A percentile compares a stretch with the other conserved stretches of the same genome.
Evolutionary conservation across 306 rosid genomes (phyloP).

Genomic region (Prunus kanzakura): DNA sequence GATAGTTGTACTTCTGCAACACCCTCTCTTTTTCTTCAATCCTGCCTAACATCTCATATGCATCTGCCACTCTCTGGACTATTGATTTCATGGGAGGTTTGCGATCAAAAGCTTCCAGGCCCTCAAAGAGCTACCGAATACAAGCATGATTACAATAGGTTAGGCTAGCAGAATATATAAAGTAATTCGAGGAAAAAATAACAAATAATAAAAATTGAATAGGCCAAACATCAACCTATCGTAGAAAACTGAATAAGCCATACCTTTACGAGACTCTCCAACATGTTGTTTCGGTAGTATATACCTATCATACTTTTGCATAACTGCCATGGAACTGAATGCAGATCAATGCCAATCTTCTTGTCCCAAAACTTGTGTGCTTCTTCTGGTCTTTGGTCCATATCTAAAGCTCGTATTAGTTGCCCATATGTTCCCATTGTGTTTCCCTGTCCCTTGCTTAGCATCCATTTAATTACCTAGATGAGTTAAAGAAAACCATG

Average conservation of each 20-base stretch:
- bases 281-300: conserved; percentile 75
- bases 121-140: conserved; percentile 70
- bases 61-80: conserved; percentile 73
- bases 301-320: conserved; percentile 79
- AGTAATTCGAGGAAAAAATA: not conserved
- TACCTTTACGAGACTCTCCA: conserved; percentile 64
- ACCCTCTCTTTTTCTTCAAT: conserved; percentile 63
- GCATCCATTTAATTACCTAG: conserved; percentile 93
- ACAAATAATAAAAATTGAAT: not conserved
- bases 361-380: conserved; percentile 85
- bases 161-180: conserved; percentile 8
- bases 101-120: conserved; percentile 83
- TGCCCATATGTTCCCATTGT: conserved; percentile 82
- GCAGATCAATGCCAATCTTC: conserved; percentile 72
- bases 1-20: conserved; percentile 61
- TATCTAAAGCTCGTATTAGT: conserved; percentile 73
- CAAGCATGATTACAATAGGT: conserved; percentile 27
- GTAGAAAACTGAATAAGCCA: conserved; percentile 5
- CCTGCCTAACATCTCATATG: conserved; percentile 69
- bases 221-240: not conserved
- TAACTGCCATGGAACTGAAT: conserved; percentile 91
- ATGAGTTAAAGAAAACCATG: conserved; percentile 4
- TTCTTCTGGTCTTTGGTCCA: conserved; percentile 88
- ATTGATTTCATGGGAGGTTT: conserved; percentile 75
- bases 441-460: conserved; percentile 94